These are phyloP conservation scores for Mortierella sp. DNA, from an alignment of 371 early-diverging fungal species.

Conservation along the genomic window DNA sequence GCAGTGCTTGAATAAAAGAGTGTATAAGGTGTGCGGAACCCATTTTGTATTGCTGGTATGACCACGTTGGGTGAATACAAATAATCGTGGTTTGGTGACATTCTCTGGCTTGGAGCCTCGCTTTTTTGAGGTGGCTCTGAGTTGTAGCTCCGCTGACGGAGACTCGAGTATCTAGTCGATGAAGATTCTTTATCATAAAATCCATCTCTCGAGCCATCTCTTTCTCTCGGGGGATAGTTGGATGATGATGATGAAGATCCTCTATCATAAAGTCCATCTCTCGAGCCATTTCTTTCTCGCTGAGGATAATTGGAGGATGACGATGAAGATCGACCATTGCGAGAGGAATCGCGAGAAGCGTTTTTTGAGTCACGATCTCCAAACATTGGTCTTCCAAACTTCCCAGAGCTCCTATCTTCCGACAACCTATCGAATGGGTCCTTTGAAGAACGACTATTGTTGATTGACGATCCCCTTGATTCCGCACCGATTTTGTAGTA, in stretches of 20 bases:
- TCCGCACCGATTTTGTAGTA: neutral
- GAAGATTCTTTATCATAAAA: neutral
- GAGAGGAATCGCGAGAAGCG: neutral
- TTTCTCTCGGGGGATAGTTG: neutral
- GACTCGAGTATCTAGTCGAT: neutral
- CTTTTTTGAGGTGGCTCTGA: neutral
- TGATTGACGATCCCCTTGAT: neutral
- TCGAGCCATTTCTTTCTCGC: neutral
- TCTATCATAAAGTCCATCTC: neutral
- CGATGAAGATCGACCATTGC: neutral
- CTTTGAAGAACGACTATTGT: neutral
- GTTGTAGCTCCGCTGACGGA: slow-evolving; percentile 4
- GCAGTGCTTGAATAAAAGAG: slow-evolving; percentile 29
- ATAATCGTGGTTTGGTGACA: slow-evolving; percentile 24
- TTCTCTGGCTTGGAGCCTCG: slow-evolving; percentile 4
- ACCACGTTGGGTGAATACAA: slow-evolving; percentile 52
- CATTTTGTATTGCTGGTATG: slow-evolving; percentile 31
- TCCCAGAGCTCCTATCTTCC: slow-evolving; percentile 14
- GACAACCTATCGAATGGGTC: slow-evolving; percentile 27
- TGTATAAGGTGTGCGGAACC: slow-evolving; percentile 20
- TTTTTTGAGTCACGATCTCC: slow-evolving; percentile 1
- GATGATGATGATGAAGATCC: neutral
- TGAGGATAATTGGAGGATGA: neutral
- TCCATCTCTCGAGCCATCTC: neutral
- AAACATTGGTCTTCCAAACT: slow-evolving; percentile 30